Base-by-base conservation (phyloP, 495 filamentous ascomycete genomes). In the Aspergillus steynii region DNA sequence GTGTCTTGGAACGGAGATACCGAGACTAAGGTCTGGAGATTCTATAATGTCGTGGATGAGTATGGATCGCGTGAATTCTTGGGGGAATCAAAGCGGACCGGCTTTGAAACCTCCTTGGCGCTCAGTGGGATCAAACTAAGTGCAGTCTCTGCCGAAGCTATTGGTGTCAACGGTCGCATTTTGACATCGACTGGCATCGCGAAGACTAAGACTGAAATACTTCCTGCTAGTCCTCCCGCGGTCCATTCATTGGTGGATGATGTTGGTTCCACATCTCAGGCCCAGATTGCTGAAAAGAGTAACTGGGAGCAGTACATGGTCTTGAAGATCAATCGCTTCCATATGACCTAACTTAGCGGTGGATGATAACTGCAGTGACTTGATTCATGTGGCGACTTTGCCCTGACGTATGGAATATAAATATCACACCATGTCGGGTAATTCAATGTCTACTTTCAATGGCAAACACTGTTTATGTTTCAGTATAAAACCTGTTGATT, bases 1-100 rank as follows among this genome's bases (percentile, higher is more conserved):
- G 75, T 80, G 10, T 77, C 73, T 3, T 78, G 76, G 76, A 79
- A 80, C 49, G 77, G 77, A 4, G 76, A 76, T 50, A 79, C 76
- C 5, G 72, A 78, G 61, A 77, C 72, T 1, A 62, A 60, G 31
- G 37, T 59, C 25, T 80, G 76, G 77, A 56, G 70, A 10, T 79
- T 79, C 65, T 78, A 72, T 62, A 63, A 67, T 1, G 61, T 76
- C 6, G 66, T 68, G 0, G 76, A 73, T 57, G 63, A 64, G 8
- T 71, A 65, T 57, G 74, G 71, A 8, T 74, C 72, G 2, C 67
- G 72, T 28, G 58, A 68, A 10, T 77, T 66, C 58, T 55, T 79
- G 53, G 78, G 76, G 14, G 72, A 80, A 45, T 56, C 51, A 1
- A 50, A 65, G 32, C 70, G 77, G 7, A 65, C 34, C 29, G 70